Evolutionary conservation across 371 early-diverging fungal genomes (phyloP).

Genomic region (Apophysomyces sp.): DNA sequence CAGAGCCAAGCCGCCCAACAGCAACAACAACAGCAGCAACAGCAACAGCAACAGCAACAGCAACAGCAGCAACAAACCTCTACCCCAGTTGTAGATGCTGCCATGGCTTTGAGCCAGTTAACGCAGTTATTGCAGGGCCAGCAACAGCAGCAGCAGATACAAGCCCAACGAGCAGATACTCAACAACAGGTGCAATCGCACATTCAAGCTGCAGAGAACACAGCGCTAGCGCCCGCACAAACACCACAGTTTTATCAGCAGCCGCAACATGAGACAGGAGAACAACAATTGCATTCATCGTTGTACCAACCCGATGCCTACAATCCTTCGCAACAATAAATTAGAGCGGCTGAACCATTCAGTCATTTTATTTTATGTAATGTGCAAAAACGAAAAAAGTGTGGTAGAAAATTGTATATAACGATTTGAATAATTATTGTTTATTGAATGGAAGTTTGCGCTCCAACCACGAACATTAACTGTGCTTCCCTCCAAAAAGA

Average conservation of each 20-base stretch:
- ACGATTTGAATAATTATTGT: no score
- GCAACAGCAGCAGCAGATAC: slow-evolving; percentile 14
- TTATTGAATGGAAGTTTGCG: no score
- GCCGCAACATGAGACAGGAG: not conserved
- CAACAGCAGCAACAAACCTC: slow-evolving; percentile 6
- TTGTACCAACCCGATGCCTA: not conserved
- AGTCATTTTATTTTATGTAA: not conserved
- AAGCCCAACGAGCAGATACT: slow-evolving; percentile 6
- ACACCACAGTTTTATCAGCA: not conserved
- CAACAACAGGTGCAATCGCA: no score
- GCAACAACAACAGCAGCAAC: slow-evolving; percentile 14
- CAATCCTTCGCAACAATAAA: not conserved
- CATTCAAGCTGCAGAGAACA: not conserved
- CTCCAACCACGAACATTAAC: no score
- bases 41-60: slow-evolving; percentile 8
- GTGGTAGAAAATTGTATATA: not conserved
- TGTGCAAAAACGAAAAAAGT: not conserved
- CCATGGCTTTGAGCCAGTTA: slow-evolving; percentile 12
- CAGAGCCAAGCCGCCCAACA: slow-evolving; percentile 18
- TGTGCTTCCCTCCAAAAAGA: no score
- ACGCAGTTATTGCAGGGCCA: slow-evolving; percentile 21
- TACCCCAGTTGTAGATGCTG: not conserved
- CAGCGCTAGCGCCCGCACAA: not conserved
- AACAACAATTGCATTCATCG: not conserved
- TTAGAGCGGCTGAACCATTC: not conserved